Percentiles rank a stretch among this genome's conserved stretches.
phyloP scores from a whole-genome alignment of 306 rosid species.

The Trifolium dubium region DNA sequence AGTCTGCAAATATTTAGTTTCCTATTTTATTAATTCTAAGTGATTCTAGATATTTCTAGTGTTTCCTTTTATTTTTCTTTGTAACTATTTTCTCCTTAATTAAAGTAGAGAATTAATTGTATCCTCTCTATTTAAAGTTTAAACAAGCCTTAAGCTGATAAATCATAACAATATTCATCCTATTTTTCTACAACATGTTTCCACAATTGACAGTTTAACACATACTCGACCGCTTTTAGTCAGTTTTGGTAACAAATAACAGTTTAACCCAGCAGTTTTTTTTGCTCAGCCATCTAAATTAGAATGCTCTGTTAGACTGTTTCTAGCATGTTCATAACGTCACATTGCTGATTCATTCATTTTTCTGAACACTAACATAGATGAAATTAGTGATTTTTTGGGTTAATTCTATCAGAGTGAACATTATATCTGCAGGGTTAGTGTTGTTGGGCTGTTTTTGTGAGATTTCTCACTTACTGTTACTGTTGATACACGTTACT shows the following conservation, averaged over 20 bases:
- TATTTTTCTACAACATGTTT: not conserved
- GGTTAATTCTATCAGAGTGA: constrained; percentile 22
- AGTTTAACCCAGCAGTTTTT: too few species aligned
- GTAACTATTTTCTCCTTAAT: too few species aligned
- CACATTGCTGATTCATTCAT: constrained; percentile 23
- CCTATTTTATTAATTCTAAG: too few species aligned
- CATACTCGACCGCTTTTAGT: constrained; percentile 24
- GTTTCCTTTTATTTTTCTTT: too few species aligned
- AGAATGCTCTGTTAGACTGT: not conserved
- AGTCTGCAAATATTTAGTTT: too few species aligned
- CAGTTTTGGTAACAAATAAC: constrained; percentile 14
- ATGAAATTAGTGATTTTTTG: constrained; percentile 29
- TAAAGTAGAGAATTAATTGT: too few species aligned
- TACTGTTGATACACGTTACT: constrained; percentile 19
- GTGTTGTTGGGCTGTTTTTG: constrained; percentile 31
- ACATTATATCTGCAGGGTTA: constrained; percentile 21
- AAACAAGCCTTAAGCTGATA: too few species aligned
- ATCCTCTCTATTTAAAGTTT: too few species aligned
- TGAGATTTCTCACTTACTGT: constrained; percentile 20
- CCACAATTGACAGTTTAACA: constrained; percentile 16
- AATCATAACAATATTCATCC: too few species aligned
- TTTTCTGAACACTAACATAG: constrained; percentile 15
- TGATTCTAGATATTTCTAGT: too few species aligned
- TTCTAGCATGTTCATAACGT: constrained; percentile 8
- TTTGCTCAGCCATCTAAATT: constrained; percentile 23